Base-by-base conservation (phyloP, 805 yeast genomes). In the Wickerhamomyces canadensis region DNA sequence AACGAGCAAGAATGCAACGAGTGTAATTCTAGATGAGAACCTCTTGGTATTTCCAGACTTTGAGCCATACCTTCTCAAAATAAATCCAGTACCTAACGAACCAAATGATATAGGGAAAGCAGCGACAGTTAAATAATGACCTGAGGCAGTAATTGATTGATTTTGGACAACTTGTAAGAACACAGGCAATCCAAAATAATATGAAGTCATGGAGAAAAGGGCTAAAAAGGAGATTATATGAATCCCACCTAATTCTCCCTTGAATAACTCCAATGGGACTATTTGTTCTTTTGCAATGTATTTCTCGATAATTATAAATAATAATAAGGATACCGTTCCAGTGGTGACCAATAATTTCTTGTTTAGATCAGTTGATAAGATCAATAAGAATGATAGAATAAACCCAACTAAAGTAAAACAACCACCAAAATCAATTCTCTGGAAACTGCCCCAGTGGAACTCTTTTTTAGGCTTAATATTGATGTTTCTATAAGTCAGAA, bases 351-450 rank as follows among this genome's bases (percentile, higher is more conserved):
- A 32, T n/a, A 36, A 29, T 19, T 4, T 14, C 16, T 31, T 35
- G 24, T n/a, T 35, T 35, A 41, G 34, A 17, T 34, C 33, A 8
- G 57, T 44, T 3, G 63, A 56, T 27, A 65, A 55, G 7, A 61
- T 31, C 36, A 61, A 48, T 17, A 67, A 41, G 19, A 58, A 45
- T 3, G 59, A 49, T 4, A 60, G 43, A 24, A 64, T 62, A 8
- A 50, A 37, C 11, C 45, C 33, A 10, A 64, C 57, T 2, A 65
- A 44, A 2, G 58, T 42, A 1, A 59, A 33, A 2, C 70, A 58
- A 3, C 72, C 72, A 5, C 57, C 58, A 27, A 66, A 45, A 46
- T 67, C 72, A 27, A 67, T 58, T 34, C 55, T 52, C 9, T 37
- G 35, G 30, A 64, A 41, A 34, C 61, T 62, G 16, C 47, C 46